Conservation (phyloP, 2,329 filamentous ascomycete species). For the Madurella mycetomatis region DNA sequence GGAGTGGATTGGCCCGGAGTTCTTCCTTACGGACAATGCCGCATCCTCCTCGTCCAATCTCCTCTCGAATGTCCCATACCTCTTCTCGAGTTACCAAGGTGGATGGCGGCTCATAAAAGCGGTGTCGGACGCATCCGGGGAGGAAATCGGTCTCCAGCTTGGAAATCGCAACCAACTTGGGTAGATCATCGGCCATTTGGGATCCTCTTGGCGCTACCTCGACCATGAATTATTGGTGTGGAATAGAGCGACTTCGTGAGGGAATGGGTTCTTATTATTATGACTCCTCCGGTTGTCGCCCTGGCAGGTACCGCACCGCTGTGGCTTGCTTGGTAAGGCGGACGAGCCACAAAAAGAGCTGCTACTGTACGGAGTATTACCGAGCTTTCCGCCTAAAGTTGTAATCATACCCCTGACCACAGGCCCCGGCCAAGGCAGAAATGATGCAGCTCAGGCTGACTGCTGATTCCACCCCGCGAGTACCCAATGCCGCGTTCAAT, state of each 20-base stretch:
- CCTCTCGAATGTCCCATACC: not conserved
- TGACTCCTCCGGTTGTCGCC: too few species aligned
- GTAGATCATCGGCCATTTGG: not conserved
- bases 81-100: not conserved
- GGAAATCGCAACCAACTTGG: not conserved
- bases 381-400: too few species aligned
- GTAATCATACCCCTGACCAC: too few species aligned
- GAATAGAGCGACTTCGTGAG: too few species aligned
- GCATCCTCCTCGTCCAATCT: not conserved
- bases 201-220: not conserved
- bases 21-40: not conserved
- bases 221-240: too few species aligned
- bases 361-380: not conserved
- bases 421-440: too few species aligned
- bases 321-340: constrained; percentile 1
- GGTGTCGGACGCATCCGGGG: not conserved
- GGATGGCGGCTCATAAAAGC: not conserved
- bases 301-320: not conserved
- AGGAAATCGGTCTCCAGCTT: not conserved
- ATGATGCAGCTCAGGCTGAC: too few species aligned
- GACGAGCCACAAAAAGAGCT: not conserved
- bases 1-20: not conserved
- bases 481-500: too few species aligned
- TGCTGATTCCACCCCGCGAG: too few species aligned
- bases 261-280: too few species aligned